Base-by-base conservation (phyloP, 2,329 filamentous ascomycete species). In the Clarireedia hainanense region DNA sequence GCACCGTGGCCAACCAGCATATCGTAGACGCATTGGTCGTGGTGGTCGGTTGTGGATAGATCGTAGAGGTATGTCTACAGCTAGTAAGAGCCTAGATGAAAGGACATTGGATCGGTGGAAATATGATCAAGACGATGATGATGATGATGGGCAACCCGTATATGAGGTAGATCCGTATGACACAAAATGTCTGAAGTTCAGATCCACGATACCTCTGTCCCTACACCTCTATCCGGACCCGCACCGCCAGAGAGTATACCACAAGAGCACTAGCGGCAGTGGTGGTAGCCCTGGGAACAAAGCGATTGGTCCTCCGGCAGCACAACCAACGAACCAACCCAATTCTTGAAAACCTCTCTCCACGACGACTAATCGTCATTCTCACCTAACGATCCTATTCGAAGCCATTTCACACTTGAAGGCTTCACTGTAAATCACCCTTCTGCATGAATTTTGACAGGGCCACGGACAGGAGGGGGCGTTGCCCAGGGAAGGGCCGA, bases 21-120 rank as follows among this genome's bases (percentile, higher is more conserved):
- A 88, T 76, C 84, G 92, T 62, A 84, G 91, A 61, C 86, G 94
- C 57, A 84, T 91, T 55, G 92, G 92, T 53, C 86, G 92, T 63
- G 79, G 91, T 60, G 90, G 91, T 60, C 84, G 92, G 40, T 71
- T 95, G 63, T 90, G 91, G 80, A 89, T 97, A 63, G 94, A 97
- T 72, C 85, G 91, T 64, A 84, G 88, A 63, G 84, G 86, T 55
- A 75, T 90, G 68, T 79, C 80, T 45, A 79, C 69, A 65, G 57
- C 75, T 71, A 57, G 74, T 71, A 67, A 73, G 63, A 73, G 75
- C 72, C 69, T 71, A 70, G 72, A 78, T 40, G 65, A 69, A 46
- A 69, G 71, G 24, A 69, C 76, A 50, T 72, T 78, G 56, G 88
- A 92, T 68, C 81, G 85, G 59, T 96, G 88, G 80, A 95, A 91